Evolutionary conservation across 345 rosid species (phyloP), one percentile per base, ranked within the genome.

Genomic region (Hibiscus mutabilis): DNA sequence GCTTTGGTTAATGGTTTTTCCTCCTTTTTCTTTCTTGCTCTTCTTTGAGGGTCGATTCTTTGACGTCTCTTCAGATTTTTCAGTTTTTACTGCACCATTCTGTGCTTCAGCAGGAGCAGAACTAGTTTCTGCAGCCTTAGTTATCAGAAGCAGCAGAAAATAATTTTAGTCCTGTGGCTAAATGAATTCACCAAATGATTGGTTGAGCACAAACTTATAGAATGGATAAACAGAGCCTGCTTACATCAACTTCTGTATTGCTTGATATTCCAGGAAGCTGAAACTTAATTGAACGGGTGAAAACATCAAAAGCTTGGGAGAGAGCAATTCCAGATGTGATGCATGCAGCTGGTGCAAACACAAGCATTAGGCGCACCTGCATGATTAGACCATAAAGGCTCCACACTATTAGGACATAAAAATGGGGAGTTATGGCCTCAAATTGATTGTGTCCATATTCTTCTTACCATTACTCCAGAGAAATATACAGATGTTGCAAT

Each of bases 261-360:
- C 84, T 77, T 4, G 79, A 77, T 29, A 40, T 25, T 67, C 88
- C 88, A 12, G 85, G 83, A 42, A 92, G 78, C 77, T 92, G 98
- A 79, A 90, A 95, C 85, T 95, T 95, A 76, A 95, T 87, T 75
- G 99, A 95, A 57, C 84, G 74, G 35, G 99, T 92, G 73, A 92
- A 86, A 78, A 91, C 90, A 80, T 85, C 90, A 85, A 95, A 92
- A 76, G 99, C 91, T 83, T 95, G 94, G 72, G 99, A 95, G 52
- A 95, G 91, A 70, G 99, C 97, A 77, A 95, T 95, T 60, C 99
- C 99, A 84, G 99, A 95, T 89, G 86, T 80, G 75, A 95, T 95
- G 84, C 99, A 95, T 66, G 99, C 99, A 52, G 99, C 99, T 70
- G 99, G 99, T 81, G 99, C 99, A 86, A 95, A 79, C 40, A 95